phyloP scores from a whole-genome alignment of 2,329 filamentous ascomycete genomes.

The Phialophora chinensis region DNA sequence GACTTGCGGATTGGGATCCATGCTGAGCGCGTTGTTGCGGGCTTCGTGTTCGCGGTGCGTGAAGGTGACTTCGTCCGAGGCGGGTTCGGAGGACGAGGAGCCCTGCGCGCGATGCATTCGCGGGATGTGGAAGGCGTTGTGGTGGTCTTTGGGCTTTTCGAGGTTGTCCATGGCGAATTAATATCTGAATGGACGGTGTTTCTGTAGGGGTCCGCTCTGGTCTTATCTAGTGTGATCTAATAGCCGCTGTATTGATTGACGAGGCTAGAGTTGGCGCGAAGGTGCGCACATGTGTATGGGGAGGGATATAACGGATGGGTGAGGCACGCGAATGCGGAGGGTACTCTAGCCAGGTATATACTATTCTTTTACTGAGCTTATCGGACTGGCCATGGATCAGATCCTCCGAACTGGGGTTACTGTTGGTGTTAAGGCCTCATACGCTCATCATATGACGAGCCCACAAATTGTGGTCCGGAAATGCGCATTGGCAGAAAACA shows the following conservation, averaged over 20 bases:
- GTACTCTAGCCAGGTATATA: background rate
- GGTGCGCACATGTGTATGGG: background rate
- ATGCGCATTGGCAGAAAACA: background rate
- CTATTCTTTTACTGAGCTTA: background rate
- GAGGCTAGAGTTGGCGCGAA: background rate
- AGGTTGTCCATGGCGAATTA: constrained; percentile 20
- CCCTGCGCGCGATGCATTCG: constrained; percentile 20
- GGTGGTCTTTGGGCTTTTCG: constrained; percentile 24
- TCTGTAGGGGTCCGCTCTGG: background rate
- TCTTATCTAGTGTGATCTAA: background rate
- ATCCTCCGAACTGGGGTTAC: background rate
- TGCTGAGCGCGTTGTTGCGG: constrained; percentile 10
- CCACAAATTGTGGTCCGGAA: constrained; percentile 14
- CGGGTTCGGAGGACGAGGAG: constrained; percentile 28
- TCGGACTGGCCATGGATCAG: background rate
- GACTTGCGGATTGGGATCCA: constrained; percentile 21
- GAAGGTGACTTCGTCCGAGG: constrained; percentile 34
- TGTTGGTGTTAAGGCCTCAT: constrained; percentile 3
- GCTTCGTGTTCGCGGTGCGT: constrained; percentile 33
- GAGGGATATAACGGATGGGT: background rate
- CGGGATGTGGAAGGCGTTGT: constrained; percentile 15
- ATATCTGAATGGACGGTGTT: background rate
- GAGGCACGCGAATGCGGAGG: background rate
- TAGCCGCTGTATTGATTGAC: background rate
- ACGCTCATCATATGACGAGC: constrained; percentile 18